phyloP scores from a whole-genome alignment of 1,139 yeast genomes.

The Meyerozyma carpophila region DNA sequence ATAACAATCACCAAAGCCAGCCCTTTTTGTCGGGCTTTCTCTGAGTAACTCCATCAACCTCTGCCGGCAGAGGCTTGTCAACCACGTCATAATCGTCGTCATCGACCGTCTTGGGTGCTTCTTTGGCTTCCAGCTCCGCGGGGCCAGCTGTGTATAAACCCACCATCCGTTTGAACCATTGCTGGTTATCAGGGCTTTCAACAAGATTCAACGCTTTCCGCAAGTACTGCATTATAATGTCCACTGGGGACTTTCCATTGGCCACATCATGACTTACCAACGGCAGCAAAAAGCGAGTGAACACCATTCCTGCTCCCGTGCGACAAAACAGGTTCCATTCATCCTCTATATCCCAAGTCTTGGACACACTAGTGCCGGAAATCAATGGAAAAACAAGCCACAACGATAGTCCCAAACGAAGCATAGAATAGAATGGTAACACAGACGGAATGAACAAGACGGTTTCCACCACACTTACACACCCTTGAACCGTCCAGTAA shows the following conservation, averaged over 20 bases:
- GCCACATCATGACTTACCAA: background rate
- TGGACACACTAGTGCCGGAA: slow-evolving; percentile 1
- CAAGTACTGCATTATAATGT: slow-evolving; percentile 5
- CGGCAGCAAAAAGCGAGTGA: slow-evolving; percentile 18
- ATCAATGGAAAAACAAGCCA: slow-evolving; percentile 52
- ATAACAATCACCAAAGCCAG: slow-evolving; percentile 24
- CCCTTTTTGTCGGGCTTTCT: slow-evolving; percentile 16
- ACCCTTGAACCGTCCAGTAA: slow-evolving; percentile 51
- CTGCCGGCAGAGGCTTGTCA: slow-evolving; percentile 22
- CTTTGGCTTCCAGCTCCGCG: background rate
- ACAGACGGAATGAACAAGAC: slow-evolving; percentile 27
- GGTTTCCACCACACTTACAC: slow-evolving; percentile 27
- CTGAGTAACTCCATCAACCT: slow-evolving; percentile 13
- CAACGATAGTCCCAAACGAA: slow-evolving; percentile 34
- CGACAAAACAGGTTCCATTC: slow-evolving; percentile 16
- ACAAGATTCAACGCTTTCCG: background rate
- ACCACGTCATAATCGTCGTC: slow-evolving; percentile 40
- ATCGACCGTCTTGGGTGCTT: slow-evolving; percentile 4
- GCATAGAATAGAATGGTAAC: slow-evolving; percentile 45
- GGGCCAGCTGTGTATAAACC: background rate
- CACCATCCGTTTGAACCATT: background rate
- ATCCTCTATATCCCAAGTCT: slow-evolving; percentile 8
- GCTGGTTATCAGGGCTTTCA: slow-evolving; percentile 1
- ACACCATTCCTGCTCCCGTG: slow-evolving; percentile 36
- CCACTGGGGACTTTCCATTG: background rate